phyloP scores from a whole-genome alignment of 1,139 yeast species.

The Meyerozyma guilliermondii region DNA sequence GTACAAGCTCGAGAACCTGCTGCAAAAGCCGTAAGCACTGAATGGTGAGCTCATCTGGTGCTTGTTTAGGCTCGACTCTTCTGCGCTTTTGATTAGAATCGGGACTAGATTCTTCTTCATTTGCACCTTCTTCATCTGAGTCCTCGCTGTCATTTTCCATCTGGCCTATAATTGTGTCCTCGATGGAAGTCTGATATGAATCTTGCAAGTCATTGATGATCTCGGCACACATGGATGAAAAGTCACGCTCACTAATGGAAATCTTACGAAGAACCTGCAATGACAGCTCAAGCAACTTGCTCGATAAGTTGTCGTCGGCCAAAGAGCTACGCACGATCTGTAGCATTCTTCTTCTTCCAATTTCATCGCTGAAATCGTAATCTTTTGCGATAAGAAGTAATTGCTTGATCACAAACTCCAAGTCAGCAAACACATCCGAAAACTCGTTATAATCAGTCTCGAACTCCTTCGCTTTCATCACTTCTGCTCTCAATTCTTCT shows the following conservation, averaged over 20 bases:
- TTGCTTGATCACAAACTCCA: conserved; percentile 75
- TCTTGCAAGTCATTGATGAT: conserved; percentile 82
- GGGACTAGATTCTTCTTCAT: conserved; percentile 15
- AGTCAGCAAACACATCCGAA: conserved; percentile 43
- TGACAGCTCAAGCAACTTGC: conserved; percentile 50
- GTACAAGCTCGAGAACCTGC: conserved; percentile 64
- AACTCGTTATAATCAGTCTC: conserved; percentile 23
- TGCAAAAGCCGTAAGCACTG: conserved; percentile 70
- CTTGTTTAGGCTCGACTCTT: conserved; percentile 32
- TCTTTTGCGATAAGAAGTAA: conserved; percentile 60
- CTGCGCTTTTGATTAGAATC: conserved; percentile 19
- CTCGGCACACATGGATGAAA: conserved; percentile 80
- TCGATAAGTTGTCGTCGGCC: conserved; percentile 49
- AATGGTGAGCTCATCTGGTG: conserved; percentile 47
- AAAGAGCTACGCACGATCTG: conserved; percentile 63
- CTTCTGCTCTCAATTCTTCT: conserved; percentile 4
- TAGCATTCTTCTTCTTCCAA: conserved; percentile 80
- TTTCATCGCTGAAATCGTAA: conserved; percentile 86
- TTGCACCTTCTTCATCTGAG: conserved; percentile 18
- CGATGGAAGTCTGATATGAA: conserved; percentile 36
- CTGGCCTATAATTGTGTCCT: conserved; percentile 21
- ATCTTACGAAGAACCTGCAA: conserved; percentile 64
- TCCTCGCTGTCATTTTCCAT: conserved; percentile 29
- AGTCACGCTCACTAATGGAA: conserved; percentile 78
- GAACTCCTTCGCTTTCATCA: conserved; percentile 6